A percentile compares a stretch with the other conserved stretches of the same genome.
Conservation (phyloP, 768 basidiomycete genomes). For the Austroboletus festivus region DNA sequence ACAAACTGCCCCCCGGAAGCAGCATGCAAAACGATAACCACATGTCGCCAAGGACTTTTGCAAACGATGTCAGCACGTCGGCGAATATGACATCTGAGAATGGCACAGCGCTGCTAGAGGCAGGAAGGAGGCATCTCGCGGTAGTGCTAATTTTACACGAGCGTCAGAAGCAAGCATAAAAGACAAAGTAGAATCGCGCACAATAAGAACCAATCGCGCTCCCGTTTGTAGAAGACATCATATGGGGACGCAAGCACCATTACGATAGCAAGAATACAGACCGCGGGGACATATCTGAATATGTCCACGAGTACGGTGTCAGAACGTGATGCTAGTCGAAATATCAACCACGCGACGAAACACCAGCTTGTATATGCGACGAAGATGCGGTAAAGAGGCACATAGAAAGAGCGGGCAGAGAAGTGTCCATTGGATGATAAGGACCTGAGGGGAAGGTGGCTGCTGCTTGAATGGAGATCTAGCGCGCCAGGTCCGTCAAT, state of each 20-base stretch:
- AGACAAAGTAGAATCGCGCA: slow-evolving; percentile 40
- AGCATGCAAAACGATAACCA: slow-evolving; percentile 89
- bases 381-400: slow-evolving; percentile 67
- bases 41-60: slow-evolving; percentile 92
- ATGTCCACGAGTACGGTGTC: slow-evolving; percentile 61
- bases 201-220: slow-evolving; percentile 77
- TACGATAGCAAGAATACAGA: slow-evolving; percentile 58
- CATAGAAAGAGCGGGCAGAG: slow-evolving; percentile 42
- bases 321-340: slow-evolving; percentile 55
- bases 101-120: slow-evolving; percentile 57
- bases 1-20: slow-evolving; percentile 75
- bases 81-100: slow-evolving; percentile 94
- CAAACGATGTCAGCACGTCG: slow-evolving; percentile 94
- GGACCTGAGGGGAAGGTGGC: slow-evolving; percentile 22
- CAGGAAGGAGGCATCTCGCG: slow-evolving; percentile 71
- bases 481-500: slow-evolving; percentile 73
- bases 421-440: slow-evolving; percentile 19
- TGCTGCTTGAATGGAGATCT: slow-evolving; percentile 43
- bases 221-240: slow-evolving; percentile 60
- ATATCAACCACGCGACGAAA: slow-evolving; percentile 66
- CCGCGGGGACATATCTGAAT: slow-evolving; percentile 72
- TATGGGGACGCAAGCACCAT: slow-evolving; percentile 64
- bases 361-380: slow-evolving; percentile 58
- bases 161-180: background rate
- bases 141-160: slow-evolving; percentile 49